These are phyloP conservation scores for Suillus paluster DNA, from an alignment of 768 basidiomycete species.

Conservation along the genomic window DNA sequence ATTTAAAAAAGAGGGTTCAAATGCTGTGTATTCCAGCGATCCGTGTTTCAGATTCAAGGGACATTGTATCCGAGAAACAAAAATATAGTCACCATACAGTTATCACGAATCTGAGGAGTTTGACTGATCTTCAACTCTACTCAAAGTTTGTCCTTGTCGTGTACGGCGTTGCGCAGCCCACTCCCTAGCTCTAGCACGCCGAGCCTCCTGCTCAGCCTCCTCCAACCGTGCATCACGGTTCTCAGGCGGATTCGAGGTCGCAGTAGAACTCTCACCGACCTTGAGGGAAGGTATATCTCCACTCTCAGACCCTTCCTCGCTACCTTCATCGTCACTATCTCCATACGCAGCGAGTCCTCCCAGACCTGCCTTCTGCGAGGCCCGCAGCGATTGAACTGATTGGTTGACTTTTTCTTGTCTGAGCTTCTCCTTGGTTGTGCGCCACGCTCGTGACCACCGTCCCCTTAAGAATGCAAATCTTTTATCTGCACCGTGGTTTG, in stretches of 20 bases:
- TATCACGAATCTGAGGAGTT: not conserved
- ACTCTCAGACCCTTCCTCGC: slow-evolving; percentile 20
- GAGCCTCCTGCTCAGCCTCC: slow-evolving; percentile 47
- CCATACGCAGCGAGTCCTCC: slow-evolving; percentile 64
- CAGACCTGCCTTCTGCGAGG: slow-evolving; percentile 34
- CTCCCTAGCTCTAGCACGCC: slow-evolving; percentile 59
- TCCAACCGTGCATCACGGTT: slow-evolving; percentile 12
- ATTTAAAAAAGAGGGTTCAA: not conserved
- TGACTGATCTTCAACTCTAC: not conserved
- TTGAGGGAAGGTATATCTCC: not conserved
- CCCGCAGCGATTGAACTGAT: slow-evolving; percentile 21
- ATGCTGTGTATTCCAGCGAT: not conserved
- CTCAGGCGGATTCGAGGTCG: not conserved
- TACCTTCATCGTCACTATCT: slow-evolving; percentile 55
- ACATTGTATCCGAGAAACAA: not conserved
- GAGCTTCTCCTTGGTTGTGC: slow-evolving; percentile 51
- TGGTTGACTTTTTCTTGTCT: slow-evolving; percentile 33
- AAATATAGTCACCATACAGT: not conserved
- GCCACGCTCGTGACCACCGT: slow-evolving; percentile 73
- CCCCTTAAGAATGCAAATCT: slow-evolving; percentile 85
- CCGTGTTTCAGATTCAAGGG: not conserved
- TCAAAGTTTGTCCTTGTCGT: not conserved
- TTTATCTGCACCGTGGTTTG: slow-evolving; percentile 79
- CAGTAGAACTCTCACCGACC: not conserved
- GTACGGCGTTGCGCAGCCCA: slow-evolving; percentile 59